These are phyloP conservation scores for Parathielavia hyrcaniae DNA, from an alignment of 495 filamentous ascomycete genomes.

Conservation along the genomic window DNA sequence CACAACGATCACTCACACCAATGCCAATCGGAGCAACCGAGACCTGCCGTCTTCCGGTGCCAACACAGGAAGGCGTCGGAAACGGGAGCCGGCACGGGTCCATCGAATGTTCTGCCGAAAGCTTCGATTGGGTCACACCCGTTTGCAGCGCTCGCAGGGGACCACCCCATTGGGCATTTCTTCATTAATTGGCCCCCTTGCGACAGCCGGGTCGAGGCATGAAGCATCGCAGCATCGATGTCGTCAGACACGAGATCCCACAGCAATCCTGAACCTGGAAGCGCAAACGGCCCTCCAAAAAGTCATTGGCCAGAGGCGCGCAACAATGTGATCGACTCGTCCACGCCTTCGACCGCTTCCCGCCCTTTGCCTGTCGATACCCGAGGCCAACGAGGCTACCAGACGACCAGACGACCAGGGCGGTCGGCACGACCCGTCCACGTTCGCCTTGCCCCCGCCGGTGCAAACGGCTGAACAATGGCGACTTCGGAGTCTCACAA, in stretches of 20 bases:
- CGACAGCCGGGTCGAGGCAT: neutral
- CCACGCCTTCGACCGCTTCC: slow-evolving; percentile 10
- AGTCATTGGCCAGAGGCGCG: slow-evolving; percentile 20
- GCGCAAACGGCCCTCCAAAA: slow-evolving; percentile 24
- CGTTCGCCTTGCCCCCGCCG: neutral
- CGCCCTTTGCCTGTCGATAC: slow-evolving; percentile 24
- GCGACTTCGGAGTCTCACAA: slow-evolving; percentile 23
- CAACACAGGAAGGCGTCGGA: slow-evolving; percentile 2
- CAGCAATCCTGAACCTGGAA: slow-evolving; percentile 24
- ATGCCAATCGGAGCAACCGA: neutral
- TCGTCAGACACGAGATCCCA: slow-evolving; percentile 27
- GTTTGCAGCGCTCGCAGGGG: slow-evolving; percentile 17
- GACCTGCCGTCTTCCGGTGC: neutral
- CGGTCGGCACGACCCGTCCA: slow-evolving; percentile 16
- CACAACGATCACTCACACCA: neutral
- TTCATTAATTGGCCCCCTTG: too few relatives aligned
- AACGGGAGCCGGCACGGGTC: slow-evolving; percentile 9
- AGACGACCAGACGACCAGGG: neutral
- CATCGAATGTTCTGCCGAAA: slow-evolving; percentile 13
- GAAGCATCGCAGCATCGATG: slow-evolving; percentile 23
- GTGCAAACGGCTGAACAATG: slow-evolving; percentile 27
- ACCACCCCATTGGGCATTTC: slow-evolving; percentile 25
- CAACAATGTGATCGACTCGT: slow-evolving; percentile 14
- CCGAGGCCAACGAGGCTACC: slow-evolving; percentile 22
- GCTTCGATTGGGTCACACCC: slow-evolving; percentile 21